These are phyloP conservation scores for Sporothrix globosa DNA, from an alignment of 2,329 filamentous ascomycete species.

Conservation along the genomic window DNA sequence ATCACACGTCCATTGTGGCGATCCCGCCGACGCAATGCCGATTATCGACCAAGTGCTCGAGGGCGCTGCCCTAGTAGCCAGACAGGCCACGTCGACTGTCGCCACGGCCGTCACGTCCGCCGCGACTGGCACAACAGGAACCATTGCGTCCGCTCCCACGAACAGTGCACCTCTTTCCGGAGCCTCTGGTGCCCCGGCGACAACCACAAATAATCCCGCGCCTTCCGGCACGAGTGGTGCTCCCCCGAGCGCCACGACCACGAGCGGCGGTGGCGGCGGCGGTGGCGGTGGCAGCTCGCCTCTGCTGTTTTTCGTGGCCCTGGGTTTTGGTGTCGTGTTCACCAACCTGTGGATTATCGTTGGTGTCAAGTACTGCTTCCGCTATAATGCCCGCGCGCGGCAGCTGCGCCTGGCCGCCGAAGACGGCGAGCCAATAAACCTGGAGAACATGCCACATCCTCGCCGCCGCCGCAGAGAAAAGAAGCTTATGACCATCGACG, in stretches of 20 bases:
- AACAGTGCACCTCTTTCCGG: neutral
- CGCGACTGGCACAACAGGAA: slow-evolving; percentile 1
- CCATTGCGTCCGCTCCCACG: neutral
- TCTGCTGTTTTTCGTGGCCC: slow-evolving; percentile 51
- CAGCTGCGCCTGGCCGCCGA: slow-evolving; percentile 73
- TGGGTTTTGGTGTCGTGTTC: slow-evolving; percentile 97
- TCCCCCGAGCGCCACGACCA: slow-evolving; percentile 29
- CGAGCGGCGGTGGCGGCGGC: slow-evolving; percentile 14
- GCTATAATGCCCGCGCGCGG: slow-evolving; percentile 93
- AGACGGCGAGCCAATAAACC: slow-evolving; percentile 84
- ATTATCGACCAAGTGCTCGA: slow-evolving; percentile 39
- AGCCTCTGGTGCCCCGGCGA: neutral
- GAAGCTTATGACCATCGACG: slow-evolving; percentile 98
- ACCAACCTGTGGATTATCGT: slow-evolving; percentile 99
- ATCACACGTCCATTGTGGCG: slow-evolving; percentile 2
- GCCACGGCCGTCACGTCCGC: slow-evolving; percentile 23
- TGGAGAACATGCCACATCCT: slow-evolving; percentile 80
- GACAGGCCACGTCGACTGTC: slow-evolving; percentile 37
- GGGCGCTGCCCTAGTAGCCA: slow-evolving; percentile 39
- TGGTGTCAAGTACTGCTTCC: slow-evolving; percentile 98
- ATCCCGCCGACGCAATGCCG: slow-evolving; percentile 36
- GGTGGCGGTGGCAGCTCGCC: slow-evolving; percentile 46
- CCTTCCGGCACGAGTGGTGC: slow-evolving; percentile 23
- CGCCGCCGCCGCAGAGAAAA: slow-evolving; percentile 90
- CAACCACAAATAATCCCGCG: neutral